Base-by-base conservation (phyloP, 2,329 filamentous ascomycete species). In the Ceratocystis eucalypticola region DNA sequence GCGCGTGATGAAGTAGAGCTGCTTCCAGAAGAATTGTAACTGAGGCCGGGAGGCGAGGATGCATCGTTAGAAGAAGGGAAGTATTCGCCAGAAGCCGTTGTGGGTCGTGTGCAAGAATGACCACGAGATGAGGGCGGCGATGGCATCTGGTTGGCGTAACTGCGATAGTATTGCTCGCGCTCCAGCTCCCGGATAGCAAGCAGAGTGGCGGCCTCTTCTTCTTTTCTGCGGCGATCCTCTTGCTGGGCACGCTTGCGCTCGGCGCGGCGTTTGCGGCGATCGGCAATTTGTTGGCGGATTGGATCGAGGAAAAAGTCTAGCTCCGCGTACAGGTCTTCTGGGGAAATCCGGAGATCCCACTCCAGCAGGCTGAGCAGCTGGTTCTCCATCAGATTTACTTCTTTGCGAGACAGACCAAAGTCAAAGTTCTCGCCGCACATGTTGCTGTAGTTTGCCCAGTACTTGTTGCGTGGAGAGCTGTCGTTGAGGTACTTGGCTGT, bases 381-480 rank as follows among this genome's bases (percentile, higher is more conserved):
- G 83, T 96, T 95, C 83, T 99, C 94, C 94, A 99, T 99, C 69
- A 97, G 82, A 80, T 99, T 99, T 72, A 99, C 94, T 78, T 99
- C 94, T 45, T 90, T 94, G 71, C 92, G 83, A 72, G 87, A 93
- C 81, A 99, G 97, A 71, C 91, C 89, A 73, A 97, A 99, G 73
- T 81, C 84, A 74, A 79, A 81, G 69, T 72, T 74, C 7, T 80
- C 78, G 10, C 86, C 85, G 75, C 81, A 88, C 71, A 96, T 87
- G 72, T 87, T 79, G 68, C 88, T 96, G 81, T 97, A 99, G 72
- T 86, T 88, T 70, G 94, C 92, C 94, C 94, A 99, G 82, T 99
- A 94, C 86, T 97, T 97, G 84, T 99, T 99, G 86, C 97, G 97
- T 69, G 94, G 94, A 12, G 91, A 96, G 69, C 91, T 96, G 81